Base-by-base conservation (phyloP, 2,329 filamentous ascomycete genomes). In the Aspergillus bombycis region DNA sequence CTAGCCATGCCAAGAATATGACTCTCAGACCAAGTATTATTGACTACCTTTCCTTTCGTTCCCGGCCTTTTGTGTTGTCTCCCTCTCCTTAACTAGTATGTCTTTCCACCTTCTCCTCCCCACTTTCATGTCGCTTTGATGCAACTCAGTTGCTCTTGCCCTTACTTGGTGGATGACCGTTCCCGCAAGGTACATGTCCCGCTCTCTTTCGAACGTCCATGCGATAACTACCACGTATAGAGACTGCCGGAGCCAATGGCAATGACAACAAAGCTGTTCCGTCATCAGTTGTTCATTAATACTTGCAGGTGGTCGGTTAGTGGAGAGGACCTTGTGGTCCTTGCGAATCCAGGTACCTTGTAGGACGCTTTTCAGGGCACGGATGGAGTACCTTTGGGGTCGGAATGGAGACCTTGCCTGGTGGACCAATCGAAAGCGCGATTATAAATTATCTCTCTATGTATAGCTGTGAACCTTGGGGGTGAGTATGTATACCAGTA, bases 321-420 rank as follows among this genome's bases (percentile, higher is more conserved):
- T 32, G 7, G 19, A 26, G 52, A 55, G 52, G 46, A 55, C 58
- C 50, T 34, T 61, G 38, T 21, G 50, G 19, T n/a, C 8, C 3
- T 28, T 7, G 41, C n/a, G 30, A 38, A 41, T 23, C 50, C 41
- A 28, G 32, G 55, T 56, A 62, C 60, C 60, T 58, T 55, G 52
- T 11, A 55, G 38, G 32, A 41, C 32, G n/a, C n/a, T 19, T n/a
- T 19, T 34, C 9, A 34, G 28, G 46, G 46, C 30, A 36, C 4
- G 32, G n/a, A 54, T n/a, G n/a, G 52, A 61, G 60, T 53, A 61
- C 60, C 60, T 61, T 61, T 54, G 60, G 53, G 23, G 36, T 23
- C n/a, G 34, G 21, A 26, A 38, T 38, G 52, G 52, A 38, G n/a
- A 38, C 21, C 52, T 38, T 14, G n/a, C 12, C 7, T 38, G 14